These are phyloP conservation scores for Pouteria campechiana DNA, from an alignment of 179 eudicot species.

Conservation along the genomic window DNA sequence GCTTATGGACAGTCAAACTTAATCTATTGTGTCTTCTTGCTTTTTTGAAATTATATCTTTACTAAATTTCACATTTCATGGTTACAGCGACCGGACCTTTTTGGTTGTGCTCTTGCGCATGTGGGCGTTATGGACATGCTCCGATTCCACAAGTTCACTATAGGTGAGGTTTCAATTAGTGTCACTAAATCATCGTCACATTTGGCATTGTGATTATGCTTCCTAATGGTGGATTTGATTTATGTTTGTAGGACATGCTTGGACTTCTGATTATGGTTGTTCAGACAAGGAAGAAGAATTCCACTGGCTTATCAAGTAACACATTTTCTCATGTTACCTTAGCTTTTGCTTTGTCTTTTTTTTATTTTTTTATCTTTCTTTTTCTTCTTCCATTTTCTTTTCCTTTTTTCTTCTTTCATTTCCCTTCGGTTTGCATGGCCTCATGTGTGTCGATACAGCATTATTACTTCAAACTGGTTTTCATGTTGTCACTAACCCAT, in stretches of 20 bases:
- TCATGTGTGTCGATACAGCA: too few species aligned
- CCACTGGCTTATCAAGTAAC: slow-evolving; percentile 81
- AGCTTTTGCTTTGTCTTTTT: background rate
- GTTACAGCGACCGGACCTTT: slow-evolving; percentile 86
- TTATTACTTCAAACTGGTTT: too few species aligned
- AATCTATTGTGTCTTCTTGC: too few species aligned
- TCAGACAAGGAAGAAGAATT: slow-evolving; percentile 95
- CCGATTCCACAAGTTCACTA: slow-evolving; percentile 89
- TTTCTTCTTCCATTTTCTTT: background rate
- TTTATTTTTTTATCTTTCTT: background rate
- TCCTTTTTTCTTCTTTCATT: too few species aligned
- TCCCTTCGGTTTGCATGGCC: too few species aligned
- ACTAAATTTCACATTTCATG: slow-evolving; percentile 12
- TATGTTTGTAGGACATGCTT: slow-evolving; percentile 68
- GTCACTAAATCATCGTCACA: background rate
- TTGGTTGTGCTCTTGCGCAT: slow-evolving; percentile 95
- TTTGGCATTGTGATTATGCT: background rate
- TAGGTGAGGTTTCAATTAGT: slow-evolving; percentile 40
- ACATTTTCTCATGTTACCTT: slow-evolving; percentile 1
- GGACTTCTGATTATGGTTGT: slow-evolving; percentile 94
- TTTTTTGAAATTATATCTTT: background rate
- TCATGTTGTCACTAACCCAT: too few species aligned
- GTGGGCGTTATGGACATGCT: slow-evolving; percentile 99
- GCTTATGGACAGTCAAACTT: too few species aligned
- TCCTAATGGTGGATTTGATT: slow-evolving; percentile 7